Evolutionary conservation across 805 yeast species (phyloP), one percentile per base, ranked within the genome.

Genomic region (Saturnispora kantuleensis): DNA sequence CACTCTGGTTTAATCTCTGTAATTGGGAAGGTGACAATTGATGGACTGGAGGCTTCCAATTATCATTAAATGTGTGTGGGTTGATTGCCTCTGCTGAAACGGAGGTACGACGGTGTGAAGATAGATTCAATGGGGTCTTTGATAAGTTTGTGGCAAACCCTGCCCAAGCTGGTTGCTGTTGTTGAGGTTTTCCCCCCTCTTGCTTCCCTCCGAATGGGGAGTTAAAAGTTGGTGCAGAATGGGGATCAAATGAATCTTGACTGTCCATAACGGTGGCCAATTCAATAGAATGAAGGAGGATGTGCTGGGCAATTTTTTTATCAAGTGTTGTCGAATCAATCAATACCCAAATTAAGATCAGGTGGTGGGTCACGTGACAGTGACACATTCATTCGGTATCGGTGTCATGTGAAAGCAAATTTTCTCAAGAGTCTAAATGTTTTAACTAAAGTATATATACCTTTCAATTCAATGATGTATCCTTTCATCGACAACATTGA

Each of bases 31-130:
- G 62, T 3, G 77, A 66, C 57, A 83, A 74, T 52, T 79, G 72
- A 54, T 78, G 79, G 41, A 71, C 77, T 10, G 90, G 89, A 5
- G 85, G 83, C 49, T 68, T 74, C 89, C 89, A 83, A 43, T 76
- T 71, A 56, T 78, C 84, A 31, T 76, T 70, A 56, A 84, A 79
- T 31, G 74, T 76, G 49, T 78, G 79, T 5, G 93, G 94, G 57
- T 84, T 81, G 55, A 84, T 62, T 2, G 93, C 82, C 64, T 88
- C 97, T 5, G 96, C 96, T 45, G 88, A 78, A 11, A 88, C 96
- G 16, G 94, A 82, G 3, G 88, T 84, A 67, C 97, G 79, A 68
- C 46, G 30, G n/a, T 38, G 42, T 7, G 42, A 21, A 10, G 41
- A 38, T 13, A 43, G 31, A 29, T 43, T 43, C 28, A 43, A 9